These are phyloP conservation scores for Cryptosporidium ryanae DNA, from an alignment of 169 alveolate species.

Conservation along the genomic window DNA sequence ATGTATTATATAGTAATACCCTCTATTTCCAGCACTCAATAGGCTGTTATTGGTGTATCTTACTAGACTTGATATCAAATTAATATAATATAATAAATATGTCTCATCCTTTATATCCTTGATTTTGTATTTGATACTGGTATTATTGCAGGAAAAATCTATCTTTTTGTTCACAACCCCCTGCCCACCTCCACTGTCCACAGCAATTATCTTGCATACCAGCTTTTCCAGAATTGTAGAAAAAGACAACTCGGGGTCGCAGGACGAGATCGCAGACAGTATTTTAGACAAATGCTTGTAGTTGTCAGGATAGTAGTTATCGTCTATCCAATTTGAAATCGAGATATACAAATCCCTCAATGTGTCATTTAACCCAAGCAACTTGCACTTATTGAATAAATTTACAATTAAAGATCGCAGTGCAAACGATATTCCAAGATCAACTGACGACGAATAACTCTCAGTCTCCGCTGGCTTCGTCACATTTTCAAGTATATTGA, in stretches of 20 bases:
- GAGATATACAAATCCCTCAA: slow-evolving; percentile 27
- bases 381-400: slow-evolving; percentile 25
- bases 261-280: slow-evolving; percentile 44
- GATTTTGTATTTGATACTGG: not conserved
- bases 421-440: slow-evolving; percentile 63
- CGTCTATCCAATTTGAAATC: slow-evolving; percentile 39
- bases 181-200: not conserved
- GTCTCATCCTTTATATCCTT: slow-evolving; percentile 55
- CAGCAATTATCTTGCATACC: not conserved
- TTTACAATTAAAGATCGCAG: slow-evolving; percentile 21
- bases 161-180: not conserved
- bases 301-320: slow-evolving; percentile 52
- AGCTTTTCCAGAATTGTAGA: slow-evolving; percentile 11
- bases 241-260: slow-evolving; percentile 37
- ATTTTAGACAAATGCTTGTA: slow-evolving; percentile 58
- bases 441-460: slow-evolving; percentile 51
- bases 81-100: slow-evolving; percentile 21
- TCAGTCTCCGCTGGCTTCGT: slow-evolving; percentile 49
- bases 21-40: not conserved
- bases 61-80: slow-evolving; percentile 42
- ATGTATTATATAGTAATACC: slow-evolving; percentile 17
- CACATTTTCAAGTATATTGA: slow-evolving; percentile 52
- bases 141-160: not conserved
- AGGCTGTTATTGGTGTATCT: slow-evolving; percentile 17
- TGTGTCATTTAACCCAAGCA: slow-evolving; percentile 24